Evolutionary conservation across 106 monocot genomes (phyloP).

Genomic region (Dendrobium catenatum): DNA sequence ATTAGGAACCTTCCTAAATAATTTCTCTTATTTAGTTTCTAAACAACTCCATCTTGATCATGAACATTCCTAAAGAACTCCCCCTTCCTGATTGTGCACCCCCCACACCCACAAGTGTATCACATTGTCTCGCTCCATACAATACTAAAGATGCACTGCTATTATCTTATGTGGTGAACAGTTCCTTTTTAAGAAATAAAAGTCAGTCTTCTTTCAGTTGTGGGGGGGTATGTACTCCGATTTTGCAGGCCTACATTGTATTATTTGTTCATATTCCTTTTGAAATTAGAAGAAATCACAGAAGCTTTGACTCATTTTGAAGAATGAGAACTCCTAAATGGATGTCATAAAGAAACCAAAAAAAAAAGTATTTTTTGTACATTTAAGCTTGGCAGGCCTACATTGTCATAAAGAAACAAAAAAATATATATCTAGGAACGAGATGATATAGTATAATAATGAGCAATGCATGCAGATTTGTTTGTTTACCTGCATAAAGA

Average conservation of each 20-base stretch:
- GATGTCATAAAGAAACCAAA: neutral
- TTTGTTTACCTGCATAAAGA: slow-evolving; percentile 1
- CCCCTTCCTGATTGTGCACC: too few species aligned
- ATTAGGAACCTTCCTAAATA: too few species aligned
- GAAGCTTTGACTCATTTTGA: neutral
- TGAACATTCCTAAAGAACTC: too few species aligned
- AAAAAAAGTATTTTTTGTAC: neutral
- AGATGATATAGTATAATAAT: neutral
- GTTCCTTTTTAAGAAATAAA: neutral
- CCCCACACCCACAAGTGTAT: too few species aligned
- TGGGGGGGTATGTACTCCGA: neutral
- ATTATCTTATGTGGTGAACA: neutral
- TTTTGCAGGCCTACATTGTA: neutral
- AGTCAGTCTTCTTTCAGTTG: neutral
- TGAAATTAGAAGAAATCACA: neutral
- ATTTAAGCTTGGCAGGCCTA: neutral
- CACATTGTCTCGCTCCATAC: neutral
- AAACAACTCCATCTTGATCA: too few species aligned
- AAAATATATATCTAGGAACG: neutral
- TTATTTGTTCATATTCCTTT: too few species aligned
- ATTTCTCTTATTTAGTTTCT: too few species aligned
- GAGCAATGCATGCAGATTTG: neutral
- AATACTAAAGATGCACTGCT: neutral
- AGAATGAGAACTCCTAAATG: too few species aligned
- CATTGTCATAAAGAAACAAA: too few species aligned